Conservation (phyloP, 495 filamentous ascomycete genomes). For the Polyplosphaeria fusca region DNA sequence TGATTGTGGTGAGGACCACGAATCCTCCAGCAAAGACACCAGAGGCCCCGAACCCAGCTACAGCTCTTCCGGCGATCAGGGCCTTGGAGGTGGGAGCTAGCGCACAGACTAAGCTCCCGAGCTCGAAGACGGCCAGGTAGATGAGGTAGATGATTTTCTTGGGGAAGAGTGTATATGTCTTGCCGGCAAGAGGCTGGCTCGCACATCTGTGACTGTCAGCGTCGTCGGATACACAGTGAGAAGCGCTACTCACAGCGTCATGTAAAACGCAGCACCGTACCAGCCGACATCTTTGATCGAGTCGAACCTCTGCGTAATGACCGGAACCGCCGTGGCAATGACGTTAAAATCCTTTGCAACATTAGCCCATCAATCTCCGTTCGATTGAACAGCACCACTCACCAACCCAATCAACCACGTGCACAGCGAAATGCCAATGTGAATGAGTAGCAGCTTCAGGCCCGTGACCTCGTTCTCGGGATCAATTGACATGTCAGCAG, state of each 20-base stretch:
- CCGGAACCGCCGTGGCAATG: conserved; percentile 48
- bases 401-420: conserved; percentile 14
- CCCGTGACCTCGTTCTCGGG: conserved; percentile 15
- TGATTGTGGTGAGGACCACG: conserved; percentile 10
- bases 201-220: conserved; percentile 1
- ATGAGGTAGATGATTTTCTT: background rate
- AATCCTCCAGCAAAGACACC: conserved; percentile 21
- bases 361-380: too few relatives aligned
- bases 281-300: conserved; percentile 47
- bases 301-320: conserved; percentile 52
- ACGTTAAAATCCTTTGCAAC: conserved; percentile 20
- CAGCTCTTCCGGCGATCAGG: conserved; percentile 20
- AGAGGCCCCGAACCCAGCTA: conserved; percentile 16
- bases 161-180: conserved; percentile 3
- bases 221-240: background rate
- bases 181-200: conserved; percentile 6
- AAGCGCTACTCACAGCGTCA: conserved; percentile 37
- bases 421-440: conserved; percentile 7
- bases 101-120: conserved; percentile 13
- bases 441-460: conserved; percentile 1
- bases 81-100: conserved; percentile 7
- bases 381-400: background rate
- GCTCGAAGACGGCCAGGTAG: conserved; percentile 14
- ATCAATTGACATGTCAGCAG: conserved; percentile 1
- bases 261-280: conserved; percentile 57